Conservation (phyloP, 2,329 filamentous ascomycete genomes). For the Epichloe aotearoae region DNA sequence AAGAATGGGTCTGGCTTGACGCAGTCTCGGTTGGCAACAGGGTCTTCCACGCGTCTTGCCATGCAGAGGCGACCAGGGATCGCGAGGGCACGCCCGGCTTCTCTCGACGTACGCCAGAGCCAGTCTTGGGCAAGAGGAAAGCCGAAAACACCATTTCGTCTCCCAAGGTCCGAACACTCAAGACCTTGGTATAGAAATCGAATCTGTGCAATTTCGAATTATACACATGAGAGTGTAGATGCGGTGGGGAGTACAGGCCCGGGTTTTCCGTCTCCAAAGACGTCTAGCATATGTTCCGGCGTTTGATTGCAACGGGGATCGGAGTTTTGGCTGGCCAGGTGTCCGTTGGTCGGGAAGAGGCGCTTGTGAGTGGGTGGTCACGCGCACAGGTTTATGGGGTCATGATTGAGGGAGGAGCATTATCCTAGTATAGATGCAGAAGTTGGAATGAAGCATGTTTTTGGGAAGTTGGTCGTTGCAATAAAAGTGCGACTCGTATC, state of each 20-base stretch:
- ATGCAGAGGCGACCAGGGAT: constrained; percentile 65
- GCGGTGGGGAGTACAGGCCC: background rate
- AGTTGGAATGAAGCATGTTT: too few species aligned
- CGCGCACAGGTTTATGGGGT: background rate
- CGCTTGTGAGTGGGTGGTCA: background rate
- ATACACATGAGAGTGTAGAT: background rate
- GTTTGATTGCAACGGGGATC: background rate
- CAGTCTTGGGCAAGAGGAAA: constrained; percentile 60
- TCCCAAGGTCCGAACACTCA: constrained; percentile 23
- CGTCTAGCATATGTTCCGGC: constrained; percentile 1
- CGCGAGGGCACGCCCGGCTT: constrained; percentile 31
- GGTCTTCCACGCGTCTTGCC: constrained; percentile 83
- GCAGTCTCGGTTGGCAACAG: constrained; percentile 64
- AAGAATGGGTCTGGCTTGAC: constrained; percentile 97
- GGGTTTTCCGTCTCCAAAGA: background rate
- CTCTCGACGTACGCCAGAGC: constrained; percentile 45
- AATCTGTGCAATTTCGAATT: background rate
- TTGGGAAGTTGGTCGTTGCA: too few species aligned
- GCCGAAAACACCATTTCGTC: constrained; percentile 44
- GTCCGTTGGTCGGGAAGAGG: background rate
- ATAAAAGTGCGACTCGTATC: too few species aligned
- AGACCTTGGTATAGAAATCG: constrained; percentile 18
- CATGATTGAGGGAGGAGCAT: background rate
- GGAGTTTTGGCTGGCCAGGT: background rate
- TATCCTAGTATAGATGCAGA: background rate